Conservation (phyloP, 352 stramenopile species). For the Globisporangium takayamanum region DNA sequence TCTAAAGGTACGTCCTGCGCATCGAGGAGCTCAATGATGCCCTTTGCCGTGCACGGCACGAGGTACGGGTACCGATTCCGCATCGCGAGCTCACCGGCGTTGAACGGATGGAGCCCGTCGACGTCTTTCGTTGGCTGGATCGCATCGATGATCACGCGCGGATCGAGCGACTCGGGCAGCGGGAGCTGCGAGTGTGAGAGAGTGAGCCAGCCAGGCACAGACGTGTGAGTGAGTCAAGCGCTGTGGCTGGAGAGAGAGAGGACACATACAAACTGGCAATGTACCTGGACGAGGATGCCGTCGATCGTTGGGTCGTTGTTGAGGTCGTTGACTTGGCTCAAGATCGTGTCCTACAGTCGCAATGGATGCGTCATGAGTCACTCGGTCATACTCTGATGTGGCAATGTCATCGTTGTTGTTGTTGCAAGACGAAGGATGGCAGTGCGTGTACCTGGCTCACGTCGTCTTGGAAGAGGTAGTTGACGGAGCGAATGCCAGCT, state of each 20-base stretch:
- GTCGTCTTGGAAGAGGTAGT: slow-evolving; percentile 70
- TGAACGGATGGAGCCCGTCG: slow-evolving; percentile 97
- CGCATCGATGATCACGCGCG: slow-evolving; percentile 88
- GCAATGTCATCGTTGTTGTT: neutral
- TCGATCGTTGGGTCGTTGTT: slow-evolving; percentile 74
- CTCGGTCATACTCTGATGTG: too few relatives aligned
- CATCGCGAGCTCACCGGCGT: slow-evolving; percentile 91
- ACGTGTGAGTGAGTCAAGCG: too few relatives aligned
- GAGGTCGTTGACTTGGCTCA: slow-evolving; percentile 66
- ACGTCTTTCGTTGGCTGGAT: slow-evolving; percentile 97
- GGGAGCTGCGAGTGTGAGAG: slow-evolving; percentile 58
- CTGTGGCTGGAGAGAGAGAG: neutral
- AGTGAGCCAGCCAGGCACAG: too few relatives aligned
- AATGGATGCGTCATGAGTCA: neutral
- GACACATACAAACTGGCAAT: too few relatives aligned
- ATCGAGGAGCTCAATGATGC: slow-evolving; percentile 95
- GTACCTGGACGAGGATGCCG: slow-evolving; percentile 84
- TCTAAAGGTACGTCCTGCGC: slow-evolving; percentile 77
- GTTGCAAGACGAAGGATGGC: neutral
- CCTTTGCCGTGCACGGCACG: slow-evolving; percentile 96
- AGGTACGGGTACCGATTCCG: slow-evolving; percentile 81
- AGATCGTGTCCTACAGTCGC: slow-evolving; percentile 33
- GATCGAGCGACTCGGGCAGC: slow-evolving; percentile 91
- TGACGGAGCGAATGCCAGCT: slow-evolving; percentile 90
- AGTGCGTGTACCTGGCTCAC: slow-evolving; percentile 41